Base-by-base conservation (phyloP, 495 filamentous ascomycete genomes). In the Penicillium samsonianum region DNA sequence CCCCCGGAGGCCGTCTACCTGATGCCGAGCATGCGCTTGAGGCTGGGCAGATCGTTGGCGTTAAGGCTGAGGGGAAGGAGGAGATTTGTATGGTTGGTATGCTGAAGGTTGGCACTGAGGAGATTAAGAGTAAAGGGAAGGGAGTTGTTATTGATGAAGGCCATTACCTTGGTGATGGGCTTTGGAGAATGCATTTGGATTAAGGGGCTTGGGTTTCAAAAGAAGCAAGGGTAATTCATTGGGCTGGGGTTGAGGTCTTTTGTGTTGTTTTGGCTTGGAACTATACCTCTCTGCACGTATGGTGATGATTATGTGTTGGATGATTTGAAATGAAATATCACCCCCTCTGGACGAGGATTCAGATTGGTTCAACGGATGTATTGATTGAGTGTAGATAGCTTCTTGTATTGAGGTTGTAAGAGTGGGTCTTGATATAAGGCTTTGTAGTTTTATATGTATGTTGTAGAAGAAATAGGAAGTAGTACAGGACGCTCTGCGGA, bases 141-240 rank as follows among this genome's bases (percentile, higher is more conserved):
- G 95, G 92, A 1, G 87, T 91, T 33, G 94, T 89, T 22, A 88
- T 97, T 65, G 94, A 98, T 79, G 84, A 87, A 58, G 90, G 88
- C 49, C 93, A 97, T 84, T 97, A 86, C 80, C 69, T 97, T 44
- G 94, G 95, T 7, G 94, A 98, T 84, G 94, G 93, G 52, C 72
- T 98, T 60, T 98, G 94, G 94, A 87, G 77, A 75, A 73, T 95
- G 72, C 76, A 72, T 57, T 72, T 90, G 55, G 90, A 92, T 71
- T 96, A 73, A 51, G 40, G 53, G 33, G 4, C 23, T 2, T 45
- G 23, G 22, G 1, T 20, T 49, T 41, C 19, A 19, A 26, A 54
- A 12, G 12, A 43, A 44, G 17, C 40, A 16, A 31, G 22, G 26
- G 16, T n/a, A n/a, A 12, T 31, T 31, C 23, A 44, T 54, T 45